Percentiles rank a stretch among this genome's conserved stretches.
Conservation (phyloP, 2,329 filamentous ascomycete species). For the Ceratocystis ficicola region DNA sequence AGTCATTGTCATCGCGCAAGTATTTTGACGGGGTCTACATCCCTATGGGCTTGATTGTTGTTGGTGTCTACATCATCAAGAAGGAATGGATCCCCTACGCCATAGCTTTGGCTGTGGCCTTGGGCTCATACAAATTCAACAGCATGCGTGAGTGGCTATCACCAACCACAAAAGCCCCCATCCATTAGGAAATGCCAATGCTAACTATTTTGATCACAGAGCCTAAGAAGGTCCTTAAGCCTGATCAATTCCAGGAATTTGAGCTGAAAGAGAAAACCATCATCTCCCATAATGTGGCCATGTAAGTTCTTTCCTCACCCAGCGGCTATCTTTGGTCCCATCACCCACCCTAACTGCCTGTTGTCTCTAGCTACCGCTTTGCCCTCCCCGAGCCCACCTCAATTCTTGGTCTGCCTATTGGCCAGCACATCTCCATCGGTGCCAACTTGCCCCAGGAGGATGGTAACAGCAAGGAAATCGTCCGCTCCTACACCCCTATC, state of each 20-base stretch:
- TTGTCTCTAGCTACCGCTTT: conserved; percentile 66
- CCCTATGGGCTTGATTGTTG: conserved; percentile 63
- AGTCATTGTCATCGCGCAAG: conserved; percentile 42
- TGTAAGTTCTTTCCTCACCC: conserved; percentile 42
- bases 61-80: conserved; percentile 68
- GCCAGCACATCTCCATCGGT: conserved; percentile 95
- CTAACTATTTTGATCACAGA: conserved; percentile 36
- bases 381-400: conserved; percentile 62
- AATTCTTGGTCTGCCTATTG: conserved; percentile 91
- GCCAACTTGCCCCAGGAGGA: conserved; percentile 56
- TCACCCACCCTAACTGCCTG: background rate
- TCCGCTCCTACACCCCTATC: conserved; percentile 86
- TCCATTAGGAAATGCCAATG: background rate
- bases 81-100: conserved; percentile 64
- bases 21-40: conserved; percentile 74
- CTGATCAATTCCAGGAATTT: conserved; percentile 79
- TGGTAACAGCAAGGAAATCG: conserved; percentile 67
- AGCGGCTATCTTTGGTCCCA: background rate
- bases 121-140: conserved; percentile 62
- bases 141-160: conserved; percentile 48
- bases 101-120: conserved; percentile 48
- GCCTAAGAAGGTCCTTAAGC: conserved; percentile 72
- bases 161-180: background rate
- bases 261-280: conserved; percentile 88
- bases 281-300: conserved; percentile 95